phyloP scores from a whole-genome alignment of 2,329 filamentous ascomycete genomes.

The Microascus cirrosus region DNA sequence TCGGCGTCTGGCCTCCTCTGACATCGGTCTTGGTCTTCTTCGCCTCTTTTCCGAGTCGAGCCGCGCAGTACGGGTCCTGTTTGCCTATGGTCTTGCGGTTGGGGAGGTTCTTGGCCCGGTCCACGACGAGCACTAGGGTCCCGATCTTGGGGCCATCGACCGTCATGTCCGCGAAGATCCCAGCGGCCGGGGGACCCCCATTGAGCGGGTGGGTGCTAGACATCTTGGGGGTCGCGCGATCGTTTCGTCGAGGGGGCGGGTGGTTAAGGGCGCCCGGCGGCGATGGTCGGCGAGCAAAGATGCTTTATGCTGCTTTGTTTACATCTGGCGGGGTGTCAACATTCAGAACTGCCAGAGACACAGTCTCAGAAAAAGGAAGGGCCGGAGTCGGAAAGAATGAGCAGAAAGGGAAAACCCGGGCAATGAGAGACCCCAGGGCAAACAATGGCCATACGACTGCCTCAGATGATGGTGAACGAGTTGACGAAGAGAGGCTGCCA shows the following conservation, averaged over 20 bases:
- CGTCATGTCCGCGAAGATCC: conserved; percentile 89
- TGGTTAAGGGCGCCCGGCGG: background rate
- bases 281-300: background rate
- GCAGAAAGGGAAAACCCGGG: background rate
- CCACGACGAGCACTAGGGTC: conserved; percentile 82
- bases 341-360: background rate
- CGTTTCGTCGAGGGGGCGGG: background rate
- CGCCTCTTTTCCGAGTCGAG: conserved; percentile 86
- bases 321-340: conserved; percentile 2
- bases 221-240: background rate
- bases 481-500: background rate
- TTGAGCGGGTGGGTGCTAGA: conserved; percentile 1
- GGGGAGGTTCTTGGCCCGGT: conserved; percentile 91
- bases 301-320: conserved; percentile 2
- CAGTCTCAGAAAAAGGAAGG: background rate
- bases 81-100: conserved; percentile 97
- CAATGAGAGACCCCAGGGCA: conserved; percentile 1
- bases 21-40: conserved; percentile 95
- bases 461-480: background rate
- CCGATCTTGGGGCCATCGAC: conserved; percentile 89
- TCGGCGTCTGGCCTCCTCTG: conserved; percentile 87
- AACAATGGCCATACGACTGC: background rate
- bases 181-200: conserved; percentile 57
- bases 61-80: conserved; percentile 95
- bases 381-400: background rate